Evolutionary conservation across 2,329 filamentous ascomycete species (phyloP).

Genomic region (Neocucurbitaria cava): DNA sequence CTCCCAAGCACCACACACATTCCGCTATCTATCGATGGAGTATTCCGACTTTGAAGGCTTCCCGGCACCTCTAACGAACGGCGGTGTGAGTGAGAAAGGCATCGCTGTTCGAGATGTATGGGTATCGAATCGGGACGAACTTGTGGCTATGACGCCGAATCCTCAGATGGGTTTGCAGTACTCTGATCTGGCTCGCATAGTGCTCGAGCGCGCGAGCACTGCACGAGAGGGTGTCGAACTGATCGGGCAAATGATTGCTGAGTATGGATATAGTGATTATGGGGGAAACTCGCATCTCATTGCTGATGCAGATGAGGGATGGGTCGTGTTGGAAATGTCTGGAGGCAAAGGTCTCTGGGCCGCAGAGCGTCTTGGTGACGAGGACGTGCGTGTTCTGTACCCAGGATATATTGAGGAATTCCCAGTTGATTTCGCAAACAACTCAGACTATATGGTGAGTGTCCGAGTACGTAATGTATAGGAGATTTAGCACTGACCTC

Average conservation of each 20-base stretch:
- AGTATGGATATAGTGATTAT: slow-evolving; percentile 53
- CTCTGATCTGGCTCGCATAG: slow-evolving; percentile 50
- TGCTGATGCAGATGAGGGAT: slow-evolving; percentile 48
- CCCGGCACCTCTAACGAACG: slow-evolving; percentile 53
- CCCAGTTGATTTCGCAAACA: slow-evolving; percentile 39
- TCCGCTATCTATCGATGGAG: slow-evolving; percentile 48
- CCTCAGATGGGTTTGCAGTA: slow-evolving; percentile 53
- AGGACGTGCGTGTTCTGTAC: slow-evolving; percentile 44
- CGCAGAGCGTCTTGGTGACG: slow-evolving; percentile 40
- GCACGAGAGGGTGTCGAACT: slow-evolving; percentile 54
- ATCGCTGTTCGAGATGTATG: slow-evolving; percentile 53
- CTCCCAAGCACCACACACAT: slow-evolving; percentile 43
- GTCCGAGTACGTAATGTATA: too few species aligned
- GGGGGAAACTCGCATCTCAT: slow-evolving; percentile 55
- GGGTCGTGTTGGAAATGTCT: slow-evolving; percentile 47
- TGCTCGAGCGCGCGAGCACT: slow-evolving; percentile 51
- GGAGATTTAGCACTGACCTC: too few species aligned
- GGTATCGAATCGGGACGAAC: slow-evolving; percentile 50
- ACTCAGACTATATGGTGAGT: slow-evolving; percentile 33
- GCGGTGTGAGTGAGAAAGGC: slow-evolving; percentile 53
- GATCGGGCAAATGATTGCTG: slow-evolving; percentile 49
- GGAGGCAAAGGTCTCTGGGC: slow-evolving; percentile 46
- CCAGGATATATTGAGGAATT: slow-evolving; percentile 49
- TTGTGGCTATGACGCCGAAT: slow-evolving; percentile 51
- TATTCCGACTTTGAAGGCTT: slow-evolving; percentile 53